Conservation (phyloP, 257 asterid genomes). For the Forsythia viridissima region DNA sequence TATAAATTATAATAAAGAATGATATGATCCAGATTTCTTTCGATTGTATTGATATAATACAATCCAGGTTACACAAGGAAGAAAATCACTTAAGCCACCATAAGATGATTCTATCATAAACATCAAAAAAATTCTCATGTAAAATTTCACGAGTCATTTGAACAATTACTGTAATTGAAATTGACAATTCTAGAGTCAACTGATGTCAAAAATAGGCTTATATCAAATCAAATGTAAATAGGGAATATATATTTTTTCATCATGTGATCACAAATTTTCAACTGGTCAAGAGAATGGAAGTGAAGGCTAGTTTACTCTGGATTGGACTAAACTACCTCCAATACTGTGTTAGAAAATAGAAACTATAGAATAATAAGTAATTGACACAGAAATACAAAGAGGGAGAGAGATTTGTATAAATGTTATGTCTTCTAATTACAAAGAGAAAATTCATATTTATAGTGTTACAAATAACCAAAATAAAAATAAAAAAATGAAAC, state of each 20-base stretch:
- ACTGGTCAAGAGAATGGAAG: neutral
- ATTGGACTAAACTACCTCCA: neutral
- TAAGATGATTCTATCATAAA: neutral
- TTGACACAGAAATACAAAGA: no score
- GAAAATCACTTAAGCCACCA: neutral
- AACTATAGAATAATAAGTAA: neutral
- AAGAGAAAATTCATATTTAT: neutral
- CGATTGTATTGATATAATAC: neutral
- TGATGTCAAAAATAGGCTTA: neutral
- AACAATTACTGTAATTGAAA: neutral
- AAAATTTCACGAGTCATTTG: neutral
- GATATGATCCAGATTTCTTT: neutral
- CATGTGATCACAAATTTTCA: neutral
- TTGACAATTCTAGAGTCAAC: neutral
- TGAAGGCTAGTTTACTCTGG: neutral
- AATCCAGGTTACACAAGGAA: neutral
- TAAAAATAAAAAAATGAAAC: no score
- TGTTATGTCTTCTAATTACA: neutral
- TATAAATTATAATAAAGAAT: no score
- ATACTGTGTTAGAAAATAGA: neutral
- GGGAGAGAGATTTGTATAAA: neutral
- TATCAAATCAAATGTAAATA: neutral
- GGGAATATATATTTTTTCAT: neutral
- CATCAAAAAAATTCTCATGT: neutral
- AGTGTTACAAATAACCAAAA: neutral